Percentiles rank a stretch among this genome's conserved stretches.
These are phyloP conservation scores for Penicillium lagena DNA, from an alignment of 495 filamentous ascomycete species.

Conservation along the genomic window DNA sequence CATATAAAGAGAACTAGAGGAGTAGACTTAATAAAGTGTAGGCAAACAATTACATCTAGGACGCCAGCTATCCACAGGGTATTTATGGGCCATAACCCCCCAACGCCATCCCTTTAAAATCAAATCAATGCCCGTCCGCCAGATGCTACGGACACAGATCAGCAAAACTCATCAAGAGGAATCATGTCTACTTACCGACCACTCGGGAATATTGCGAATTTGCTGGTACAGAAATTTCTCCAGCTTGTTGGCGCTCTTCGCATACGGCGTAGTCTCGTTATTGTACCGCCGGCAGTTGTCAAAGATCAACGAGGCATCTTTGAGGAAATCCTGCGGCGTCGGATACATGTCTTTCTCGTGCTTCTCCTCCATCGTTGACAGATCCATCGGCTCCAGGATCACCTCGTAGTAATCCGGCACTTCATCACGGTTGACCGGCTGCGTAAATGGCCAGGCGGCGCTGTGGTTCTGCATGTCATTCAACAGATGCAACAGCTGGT, in stretches of 20 bases:
- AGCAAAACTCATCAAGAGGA: background rate
- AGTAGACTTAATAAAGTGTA: too few species aligned
- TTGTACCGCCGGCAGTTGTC: conserved; percentile 95
- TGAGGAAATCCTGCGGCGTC: conserved; percentile 88
- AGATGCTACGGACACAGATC: conserved; percentile 29
- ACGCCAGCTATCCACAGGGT: conserved; percentile 15
- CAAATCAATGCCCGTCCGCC: conserved; percentile 37
- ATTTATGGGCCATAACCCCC: conserved; percentile 10
- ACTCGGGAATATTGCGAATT: conserved; percentile 90
- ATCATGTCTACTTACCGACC: conserved; percentile 58
- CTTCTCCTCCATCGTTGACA: conserved; percentile 92
- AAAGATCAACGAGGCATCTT: conserved; percentile 85
- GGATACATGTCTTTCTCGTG: conserved; percentile 90
- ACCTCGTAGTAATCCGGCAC: conserved; percentile 97
- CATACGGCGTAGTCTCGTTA: conserved; percentile 90
- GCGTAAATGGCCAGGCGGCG: conserved; percentile 87
- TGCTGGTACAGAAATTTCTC: conserved; percentile 97
- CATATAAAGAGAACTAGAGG: background rate
- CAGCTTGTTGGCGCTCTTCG: conserved; percentile 89
- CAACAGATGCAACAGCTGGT: conserved; percentile 83
- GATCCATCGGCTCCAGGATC: conserved; percentile 96
- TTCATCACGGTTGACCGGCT: conserved; percentile 91
- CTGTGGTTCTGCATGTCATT: conserved; percentile 93
- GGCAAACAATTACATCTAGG: too few species aligned
- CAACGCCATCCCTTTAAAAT: conserved; percentile 18